These are phyloP conservation scores for Aspergillus cristatus DNA, from an alignment of 495 filamentous ascomycete species.

Conservation along the genomic window DNA sequence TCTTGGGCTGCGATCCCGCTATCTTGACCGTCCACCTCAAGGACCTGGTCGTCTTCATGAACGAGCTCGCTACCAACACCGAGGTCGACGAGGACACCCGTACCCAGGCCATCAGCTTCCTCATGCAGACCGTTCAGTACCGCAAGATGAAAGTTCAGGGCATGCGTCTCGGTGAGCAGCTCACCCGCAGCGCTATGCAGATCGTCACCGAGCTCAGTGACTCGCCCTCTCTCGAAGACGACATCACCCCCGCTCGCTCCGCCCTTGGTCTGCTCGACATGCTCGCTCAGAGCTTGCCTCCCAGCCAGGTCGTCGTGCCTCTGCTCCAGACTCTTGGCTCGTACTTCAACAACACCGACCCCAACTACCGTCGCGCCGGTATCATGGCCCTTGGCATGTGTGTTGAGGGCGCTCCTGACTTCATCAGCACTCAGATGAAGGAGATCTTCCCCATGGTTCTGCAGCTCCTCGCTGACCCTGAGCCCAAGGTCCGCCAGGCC, in stretches of 20 bases:
- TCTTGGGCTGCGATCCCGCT: slow-evolving; percentile 81
- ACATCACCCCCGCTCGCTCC: slow-evolving; percentile 80
- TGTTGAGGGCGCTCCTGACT: slow-evolving; percentile 94
- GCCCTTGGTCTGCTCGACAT: slow-evolving; percentile 83
- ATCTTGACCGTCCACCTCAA: slow-evolving; percentile 78
- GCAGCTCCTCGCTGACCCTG: slow-evolving; percentile 72
- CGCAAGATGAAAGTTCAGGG: slow-evolving; percentile 92
- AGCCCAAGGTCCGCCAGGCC: slow-evolving; percentile 73
- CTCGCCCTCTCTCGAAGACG: slow-evolving; percentile 63
- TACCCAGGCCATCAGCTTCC: slow-evolving; percentile 82
- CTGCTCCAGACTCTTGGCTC: slow-evolving; percentile 73
- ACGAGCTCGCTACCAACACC: slow-evolving; percentile 68
- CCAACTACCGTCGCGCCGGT: slow-evolving; percentile 77
- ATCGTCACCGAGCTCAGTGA: slow-evolving; percentile 83
- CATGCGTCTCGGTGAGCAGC: slow-evolving; percentile 69
- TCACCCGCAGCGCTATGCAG: slow-evolving; percentile 75
- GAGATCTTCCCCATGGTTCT: slow-evolving; percentile 80
- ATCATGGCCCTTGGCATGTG: slow-evolving; percentile 88
- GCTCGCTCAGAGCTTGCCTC: slow-evolving; percentile 76
- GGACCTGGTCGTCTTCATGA: slow-evolving; percentile 89
- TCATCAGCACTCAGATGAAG: slow-evolving; percentile 81
- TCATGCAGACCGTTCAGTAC: slow-evolving; percentile 86
- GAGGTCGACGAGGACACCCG: slow-evolving; percentile 73
- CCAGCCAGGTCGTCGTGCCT: slow-evolving; percentile 90
- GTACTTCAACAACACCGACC: slow-evolving; percentile 63